phyloP scores from a whole-genome alignment of 2,329 filamentous ascomycete species.

The Phialemoniopsis sp. region DNA sequence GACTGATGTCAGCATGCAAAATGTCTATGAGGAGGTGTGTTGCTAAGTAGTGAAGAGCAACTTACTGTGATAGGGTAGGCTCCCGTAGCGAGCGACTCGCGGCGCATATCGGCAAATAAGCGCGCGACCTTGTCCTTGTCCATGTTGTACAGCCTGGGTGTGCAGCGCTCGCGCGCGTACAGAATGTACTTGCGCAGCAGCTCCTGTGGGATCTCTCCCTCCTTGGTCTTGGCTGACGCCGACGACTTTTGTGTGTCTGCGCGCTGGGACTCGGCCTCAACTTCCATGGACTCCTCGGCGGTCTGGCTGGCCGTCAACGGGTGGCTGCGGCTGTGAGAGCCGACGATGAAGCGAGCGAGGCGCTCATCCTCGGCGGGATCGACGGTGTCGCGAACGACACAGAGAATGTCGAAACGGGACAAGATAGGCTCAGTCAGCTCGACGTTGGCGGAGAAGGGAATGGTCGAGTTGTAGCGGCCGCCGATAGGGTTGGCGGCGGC shows the following conservation, averaged over 20 bases:
- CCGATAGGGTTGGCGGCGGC: slow-evolving; percentile 96
- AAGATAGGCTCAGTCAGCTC: slow-evolving; percentile 95
- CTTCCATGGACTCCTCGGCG: slow-evolving; percentile 54
- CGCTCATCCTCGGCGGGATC: slow-evolving; percentile 90
- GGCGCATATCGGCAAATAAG: slow-evolving; percentile 92
- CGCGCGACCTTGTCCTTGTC: slow-evolving; percentile 95
- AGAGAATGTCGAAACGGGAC: slow-evolving; percentile 96
- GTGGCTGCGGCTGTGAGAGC: slow-evolving; percentile 89
- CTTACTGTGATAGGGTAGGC: slow-evolving; percentile 97
- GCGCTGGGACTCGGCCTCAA: slow-evolving; percentile 41
- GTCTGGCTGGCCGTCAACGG: slow-evolving; percentile 32
- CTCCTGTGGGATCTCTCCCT: slow-evolving; percentile 82
- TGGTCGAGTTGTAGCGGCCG: slow-evolving; percentile 92
- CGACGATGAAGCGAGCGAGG: slow-evolving; percentile 89
- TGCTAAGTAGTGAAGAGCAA: slow-evolving; percentile 11
- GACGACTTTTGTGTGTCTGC: slow-evolving; percentile 19
- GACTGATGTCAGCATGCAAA: not conserved
- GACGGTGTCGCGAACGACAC: slow-evolving; percentile 92
- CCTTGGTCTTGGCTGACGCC: slow-evolving; percentile 24
- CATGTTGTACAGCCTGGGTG: slow-evolving; percentile 93
- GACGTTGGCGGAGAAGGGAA: slow-evolving; percentile 94
- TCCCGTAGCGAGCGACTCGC: slow-evolving; percentile 87
- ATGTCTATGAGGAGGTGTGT: not conserved
- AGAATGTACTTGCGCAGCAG: slow-evolving; percentile 94
- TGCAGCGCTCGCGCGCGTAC: slow-evolving; percentile 85